phyloP scores from a whole-genome alignment of 345 rosid species.

The thale cress (Arabidopsis thaliana) region TAIR10.1 NC_003071.7:12014001-12014500 shows the following conservation, averaged over 20 bases:
- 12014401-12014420: too few relatives aligned
- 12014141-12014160: not conserved
- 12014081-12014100: not conserved
- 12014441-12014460: conserved; percentile 2
- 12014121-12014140: not conserved
- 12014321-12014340: too few relatives aligned
- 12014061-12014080: conserved; percentile 15
- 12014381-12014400: too few relatives aligned
- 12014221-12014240: too few relatives aligned
- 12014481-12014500: not conserved
- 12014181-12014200: conserved; percentile 5
- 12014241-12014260: too few relatives aligned
- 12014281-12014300: too few relatives aligned
- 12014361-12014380: too few relatives aligned
- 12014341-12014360: too few relatives aligned
- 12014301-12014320: too few relatives aligned
- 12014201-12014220: too few relatives aligned
- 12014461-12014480: not conserved
- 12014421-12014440: not conserved
- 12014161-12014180: conserved; percentile 10
- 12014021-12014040: conserved; percentile 8
- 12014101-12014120: not conserved
- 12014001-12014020: conserved; percentile 3
- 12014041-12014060: conserved; percentile 27
- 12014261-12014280: too few relatives aligned